Evolutionary conservation across 106 monocot genomes (phyloP), one percentile per base, ranked within the genome.

Genomic region (Dendrobium nobile): DNA sequence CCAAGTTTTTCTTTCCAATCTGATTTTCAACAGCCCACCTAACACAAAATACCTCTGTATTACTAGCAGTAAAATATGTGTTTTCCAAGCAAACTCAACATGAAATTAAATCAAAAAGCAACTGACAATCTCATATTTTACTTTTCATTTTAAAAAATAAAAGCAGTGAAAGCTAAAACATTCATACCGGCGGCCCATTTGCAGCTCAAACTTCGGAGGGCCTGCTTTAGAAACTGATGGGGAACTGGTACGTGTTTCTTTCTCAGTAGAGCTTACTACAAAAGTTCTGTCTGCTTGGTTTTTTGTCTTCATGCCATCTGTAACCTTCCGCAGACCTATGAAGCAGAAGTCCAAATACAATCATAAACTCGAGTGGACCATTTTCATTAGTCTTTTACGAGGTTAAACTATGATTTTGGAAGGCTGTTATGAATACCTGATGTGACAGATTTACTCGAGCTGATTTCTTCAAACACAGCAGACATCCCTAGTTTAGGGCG

Each of bases 21-120:
- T 91, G 92, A 58, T 95, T 91, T 85, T 95, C 95, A 81, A 95
- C 91, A 16, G 80, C 85, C 95, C 95, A 95, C 77, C 95, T 95
- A 84, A 27, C 37, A 82, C 48, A 40, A 61, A 37, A 83, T 26
- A 77, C 6, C 5, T 74, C 74, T 41, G 43, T 1, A 44, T 42
- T 74, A 42, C 5, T 42, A 44, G 13, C 20, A 47, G 22, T 5
- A 22, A 74, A 76, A 76, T 76, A 76, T 9, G 26, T 5, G 27
- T 10, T 24, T 19, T 47, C 4, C 9, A 4, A 76, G 43, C 44
- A 75, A 20, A 44, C 64, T 24, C 28, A 16, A 77, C 28, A 77
- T 10, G 77, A 54, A 77, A 77, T 45, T 4, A 24, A n/a, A 45
- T 41, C 47, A 47, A 47, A 11, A 54, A 55, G 8, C 9, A 54